Percentiles rank a stretch among this genome's conserved stretches.
phyloP scores from a whole-genome alignment of 2,329 filamentous ascomycete species.

The Mycosphaerella sp. region DNA sequence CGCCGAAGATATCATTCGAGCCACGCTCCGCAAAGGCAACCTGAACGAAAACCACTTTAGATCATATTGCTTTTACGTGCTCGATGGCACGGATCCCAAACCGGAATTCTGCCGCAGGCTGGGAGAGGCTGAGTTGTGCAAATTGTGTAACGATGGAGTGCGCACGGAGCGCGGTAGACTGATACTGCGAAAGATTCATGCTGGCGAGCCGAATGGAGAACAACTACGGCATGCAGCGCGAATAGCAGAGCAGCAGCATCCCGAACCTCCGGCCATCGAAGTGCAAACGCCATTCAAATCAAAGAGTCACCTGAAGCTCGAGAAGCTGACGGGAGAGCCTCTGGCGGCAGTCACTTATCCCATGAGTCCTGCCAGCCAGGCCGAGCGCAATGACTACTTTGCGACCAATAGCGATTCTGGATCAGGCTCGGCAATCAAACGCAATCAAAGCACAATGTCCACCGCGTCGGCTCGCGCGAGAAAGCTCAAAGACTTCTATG shows the following conservation, averaged over 20 bases:
- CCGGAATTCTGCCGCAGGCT: constrained; percentile 74
- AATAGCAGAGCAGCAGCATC: constrained; percentile 74
- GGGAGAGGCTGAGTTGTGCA: constrained; percentile 79
- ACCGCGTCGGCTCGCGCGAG: constrained; percentile 40
- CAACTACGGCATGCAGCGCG: constrained; percentile 82
- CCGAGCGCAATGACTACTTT: constrained; percentile 58
- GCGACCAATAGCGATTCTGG: constrained; percentile 28
- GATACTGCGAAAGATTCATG: constrained; percentile 86
- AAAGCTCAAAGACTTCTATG: constrained; percentile 75
- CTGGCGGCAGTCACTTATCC: constrained; percentile 82
- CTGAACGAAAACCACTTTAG: constrained; percentile 85
- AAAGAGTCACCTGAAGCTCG: constrained; percentile 77
- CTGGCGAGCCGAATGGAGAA: constrained; percentile 77
- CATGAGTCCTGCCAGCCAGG: constrained; percentile 67
- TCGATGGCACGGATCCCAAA: constrained; percentile 78
- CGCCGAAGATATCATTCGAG: constrained; percentile 85
- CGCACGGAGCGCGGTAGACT: constrained; percentile 83
- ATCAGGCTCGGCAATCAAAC: constrained; percentile 19
- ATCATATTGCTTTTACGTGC: constrained; percentile 94
- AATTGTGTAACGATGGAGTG: constrained; percentile 79
- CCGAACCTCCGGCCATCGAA: constrained; percentile 49
- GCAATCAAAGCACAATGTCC: constrained; percentile 31
- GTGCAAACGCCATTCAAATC: constrained; percentile 59
- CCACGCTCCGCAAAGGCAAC: constrained; percentile 79
- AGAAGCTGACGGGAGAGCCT: constrained; percentile 80